phyloP scores from a whole-genome alignment of 1,284 basidiomycete genomes.

The Rhodofomes roseus region DNA sequence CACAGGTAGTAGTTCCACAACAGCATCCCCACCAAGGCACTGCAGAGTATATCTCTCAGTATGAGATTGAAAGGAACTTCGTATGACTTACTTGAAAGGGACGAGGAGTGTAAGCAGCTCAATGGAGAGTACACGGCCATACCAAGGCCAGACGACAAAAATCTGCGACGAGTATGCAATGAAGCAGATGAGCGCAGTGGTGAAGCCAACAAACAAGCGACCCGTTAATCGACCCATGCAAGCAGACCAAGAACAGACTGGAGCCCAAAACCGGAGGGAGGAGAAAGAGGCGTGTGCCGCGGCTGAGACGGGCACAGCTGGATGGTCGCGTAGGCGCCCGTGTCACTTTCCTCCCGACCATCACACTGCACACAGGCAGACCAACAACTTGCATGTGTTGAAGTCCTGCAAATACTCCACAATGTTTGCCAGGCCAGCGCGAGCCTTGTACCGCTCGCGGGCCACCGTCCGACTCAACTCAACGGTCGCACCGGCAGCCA shows the following conservation, averaged over 20 bases:
- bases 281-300: not conserved
- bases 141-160: conserved; percentile 92
- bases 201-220: conserved; percentile 64
- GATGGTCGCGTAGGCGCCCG: not conserved
- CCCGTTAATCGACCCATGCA: conserved; percentile 50
- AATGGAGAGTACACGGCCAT: conserved; percentile 65
- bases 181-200: conserved; percentile 79
- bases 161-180: conserved; percentile 87
- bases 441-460: not conserved
- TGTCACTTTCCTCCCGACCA: not conserved
- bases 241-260: conserved; percentile 22
- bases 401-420: not conserved
- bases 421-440: not conserved
- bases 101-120: conserved; percentile 71
- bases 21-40: conserved; percentile 71
- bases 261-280: not conserved
- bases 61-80: conserved; percentile 5
- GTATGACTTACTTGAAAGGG: conserved; percentile 80
- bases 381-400: not conserved
- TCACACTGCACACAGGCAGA: not conserved
- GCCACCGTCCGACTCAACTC: conserved; percentile 12
- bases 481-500: conserved; percentile 5
- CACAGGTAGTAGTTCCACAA: conserved; percentile 87
- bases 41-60: conserved; percentile 28
- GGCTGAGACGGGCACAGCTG: not conserved